Conservation (phyloP, 2,329 filamentous ascomycete species). For the Aureobasidium sp. region DNA sequence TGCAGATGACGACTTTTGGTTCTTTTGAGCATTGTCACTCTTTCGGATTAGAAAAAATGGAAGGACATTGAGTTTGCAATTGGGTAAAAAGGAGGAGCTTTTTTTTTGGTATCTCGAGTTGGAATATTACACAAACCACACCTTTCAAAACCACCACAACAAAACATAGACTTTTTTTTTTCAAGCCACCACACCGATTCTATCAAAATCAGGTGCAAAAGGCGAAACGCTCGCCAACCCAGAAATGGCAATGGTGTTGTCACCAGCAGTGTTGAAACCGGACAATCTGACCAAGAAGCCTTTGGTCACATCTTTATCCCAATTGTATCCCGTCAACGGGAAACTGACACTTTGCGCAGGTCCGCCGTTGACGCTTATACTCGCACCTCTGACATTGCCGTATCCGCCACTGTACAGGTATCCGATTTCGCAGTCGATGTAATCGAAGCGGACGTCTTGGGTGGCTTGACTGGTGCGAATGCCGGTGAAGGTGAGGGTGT, state of each 20-base stretch:
- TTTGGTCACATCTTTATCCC: constrained; percentile 29
- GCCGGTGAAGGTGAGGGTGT: constrained; percentile 26
- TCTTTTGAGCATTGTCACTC: too few relatives aligned
- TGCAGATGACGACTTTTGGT: too few relatives aligned
- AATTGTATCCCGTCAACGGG: constrained; percentile 36
- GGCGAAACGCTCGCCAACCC: constrained; percentile 21
- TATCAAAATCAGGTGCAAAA: constrained; percentile 27
- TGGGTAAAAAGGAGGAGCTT: too few relatives aligned
- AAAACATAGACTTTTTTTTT: too few relatives aligned
- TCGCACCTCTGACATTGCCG: constrained; percentile 33
- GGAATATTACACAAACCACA: too few relatives aligned
- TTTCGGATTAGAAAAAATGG: too few relatives aligned
- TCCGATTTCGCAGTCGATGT: constrained; percentile 36
- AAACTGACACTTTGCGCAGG: constrained; percentile 31
- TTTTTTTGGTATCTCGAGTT: too few relatives aligned
- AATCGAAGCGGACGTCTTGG: constrained; percentile 34
- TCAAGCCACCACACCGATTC: constrained; percentile 21
- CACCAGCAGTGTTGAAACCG: constrained; percentile 22
- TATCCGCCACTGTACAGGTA: constrained; percentile 28
- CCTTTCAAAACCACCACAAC: too few relatives aligned
- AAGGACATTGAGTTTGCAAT: too few relatives aligned
- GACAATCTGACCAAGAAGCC: constrained; percentile 23
- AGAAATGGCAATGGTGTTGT: constrained; percentile 25
- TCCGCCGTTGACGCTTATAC: constrained; percentile 34
- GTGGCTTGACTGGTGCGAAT: constrained; percentile 26